A percentile compares a stretch with the other conserved stretches of the same genome.
These are phyloP conservation scores for Lichtheimia corymbifera DNA, from an alignment of 371 early-diverging fungal species.

Conservation along the genomic window DNA sequence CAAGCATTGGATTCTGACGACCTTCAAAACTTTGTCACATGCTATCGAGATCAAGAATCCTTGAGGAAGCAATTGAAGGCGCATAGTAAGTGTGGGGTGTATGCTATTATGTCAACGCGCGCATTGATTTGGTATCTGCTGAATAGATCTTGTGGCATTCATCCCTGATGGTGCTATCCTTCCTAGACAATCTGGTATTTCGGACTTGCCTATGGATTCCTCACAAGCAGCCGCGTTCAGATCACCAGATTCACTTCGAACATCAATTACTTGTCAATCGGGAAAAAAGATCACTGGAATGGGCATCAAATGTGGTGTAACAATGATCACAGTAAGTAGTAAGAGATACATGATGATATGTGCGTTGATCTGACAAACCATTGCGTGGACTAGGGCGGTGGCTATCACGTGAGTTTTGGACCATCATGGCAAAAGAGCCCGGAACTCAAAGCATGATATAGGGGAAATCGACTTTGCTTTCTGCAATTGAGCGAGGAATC, in stretches of 20 bases:
- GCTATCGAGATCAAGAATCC: slow-evolving; percentile 13
- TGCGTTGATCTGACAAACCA: neutral
- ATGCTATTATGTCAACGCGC: neutral
- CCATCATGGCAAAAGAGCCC: no score
- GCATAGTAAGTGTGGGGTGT: neutral
- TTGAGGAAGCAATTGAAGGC: neutral
- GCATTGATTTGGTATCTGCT: neutral
- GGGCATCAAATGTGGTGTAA: slow-evolving; percentile 46
- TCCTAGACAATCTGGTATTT: slow-evolving; percentile 50
- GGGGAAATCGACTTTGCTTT: slow-evolving; percentile 57
- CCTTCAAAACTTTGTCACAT: neutral
- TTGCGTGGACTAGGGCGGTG: slow-evolving; percentile 39
- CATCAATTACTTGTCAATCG: slow-evolving; percentile 38
- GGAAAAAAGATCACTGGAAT: slow-evolving; percentile 44
- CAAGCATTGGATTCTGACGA: neutral
- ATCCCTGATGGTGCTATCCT: slow-evolving; percentile 51
- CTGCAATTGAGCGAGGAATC: slow-evolving; percentile 48
- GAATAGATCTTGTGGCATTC: slow-evolving; percentile 38
- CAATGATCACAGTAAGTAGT: slow-evolving; percentile 37
- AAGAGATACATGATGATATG: no score
- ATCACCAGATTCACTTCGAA: slow-evolving; percentile 9
- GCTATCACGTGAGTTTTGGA: slow-evolving; percentile 37
- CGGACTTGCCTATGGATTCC: slow-evolving; percentile 37
- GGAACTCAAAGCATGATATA: neutral
- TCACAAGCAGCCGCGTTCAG: slow-evolving; percentile 10